Percentiles rank a stretch among this genome's conserved stretches.
phyloP scores from a whole-genome alignment of 139 green algal genomes.

The Trebouxia sp. region DNA sequence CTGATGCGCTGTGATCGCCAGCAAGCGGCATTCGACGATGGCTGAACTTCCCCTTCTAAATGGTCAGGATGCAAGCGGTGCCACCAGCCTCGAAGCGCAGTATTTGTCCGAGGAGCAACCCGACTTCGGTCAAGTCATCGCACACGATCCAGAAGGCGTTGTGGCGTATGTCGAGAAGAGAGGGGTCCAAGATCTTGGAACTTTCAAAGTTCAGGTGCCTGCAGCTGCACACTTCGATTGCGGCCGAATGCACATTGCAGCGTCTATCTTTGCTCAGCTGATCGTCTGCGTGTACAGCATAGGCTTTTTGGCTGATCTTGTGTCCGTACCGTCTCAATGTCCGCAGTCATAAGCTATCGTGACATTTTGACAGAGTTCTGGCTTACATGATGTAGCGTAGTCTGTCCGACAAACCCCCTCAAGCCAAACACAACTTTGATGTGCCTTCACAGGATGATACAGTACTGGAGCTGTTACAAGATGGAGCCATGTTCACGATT shows the following conservation, averaged over 20 bases:
- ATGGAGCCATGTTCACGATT: conserved; percentile 1
- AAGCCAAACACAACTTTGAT: not conserved
- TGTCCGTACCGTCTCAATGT: too few species aligned
- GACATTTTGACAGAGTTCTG: not conserved
- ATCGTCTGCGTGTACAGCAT: too few species aligned
- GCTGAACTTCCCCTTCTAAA: not conserved
- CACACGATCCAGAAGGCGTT: conserved; percentile 7
- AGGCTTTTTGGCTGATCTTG: too few species aligned
- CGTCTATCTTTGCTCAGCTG: not conserved
- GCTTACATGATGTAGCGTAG: too few species aligned
- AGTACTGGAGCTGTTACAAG: conserved; percentile 1
- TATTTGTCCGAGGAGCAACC: conserved; percentile 9
- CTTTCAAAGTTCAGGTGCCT: conserved; percentile 22
- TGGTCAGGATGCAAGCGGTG: not conserved
- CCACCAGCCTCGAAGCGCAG: not conserved
- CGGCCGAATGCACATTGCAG: not conserved
- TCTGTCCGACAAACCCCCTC: too few species aligned
- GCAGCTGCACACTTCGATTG: not conserved
- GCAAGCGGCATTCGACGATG: not conserved
- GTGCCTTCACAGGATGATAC: conserved; percentile 2
- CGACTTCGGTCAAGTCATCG: conserved; percentile 14
- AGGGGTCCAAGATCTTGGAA: not conserved
- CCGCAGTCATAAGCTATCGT: too few species aligned
- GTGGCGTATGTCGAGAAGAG: not conserved
- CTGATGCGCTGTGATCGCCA: too few species aligned